phyloP scores from a whole-genome alignment of 441 rosid species.

The Jatropha multifida region DNA sequence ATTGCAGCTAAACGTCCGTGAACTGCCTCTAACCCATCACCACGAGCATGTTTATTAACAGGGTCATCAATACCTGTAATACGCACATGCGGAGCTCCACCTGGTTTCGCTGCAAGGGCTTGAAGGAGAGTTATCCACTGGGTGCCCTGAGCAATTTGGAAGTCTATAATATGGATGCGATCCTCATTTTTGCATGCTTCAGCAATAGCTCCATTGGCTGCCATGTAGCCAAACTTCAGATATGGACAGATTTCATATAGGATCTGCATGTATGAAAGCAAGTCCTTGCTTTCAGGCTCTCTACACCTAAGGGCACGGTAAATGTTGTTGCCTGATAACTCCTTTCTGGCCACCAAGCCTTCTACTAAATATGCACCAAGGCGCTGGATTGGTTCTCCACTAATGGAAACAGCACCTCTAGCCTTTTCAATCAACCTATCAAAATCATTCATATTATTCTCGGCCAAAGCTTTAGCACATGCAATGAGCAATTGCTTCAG shows the following conservation, averaged over 20 bases:
- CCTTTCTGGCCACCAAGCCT: conserved; percentile 73
- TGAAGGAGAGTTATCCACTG: conserved; percentile 87
- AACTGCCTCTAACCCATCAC: conserved; percentile 60
- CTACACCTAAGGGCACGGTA: conserved; percentile 62
- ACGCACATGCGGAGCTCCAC: conserved; percentile 75
- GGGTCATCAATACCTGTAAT: conserved; percentile 84
- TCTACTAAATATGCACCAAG: conserved; percentile 85
- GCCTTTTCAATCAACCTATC: conserved; percentile 54
- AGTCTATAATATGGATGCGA: conserved; percentile 75
- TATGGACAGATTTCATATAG: conserved; percentile 86
- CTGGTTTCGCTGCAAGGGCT: conserved; percentile 77
- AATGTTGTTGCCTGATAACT: conserved; percentile 64
- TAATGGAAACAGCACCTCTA: conserved; percentile 57
- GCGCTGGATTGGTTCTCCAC: conserved; percentile 82
- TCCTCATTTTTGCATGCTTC: conserved; percentile 78
- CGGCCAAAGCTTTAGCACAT: conserved; percentile 70
- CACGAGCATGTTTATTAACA: conserved; percentile 53
- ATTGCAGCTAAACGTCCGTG: conserved; percentile 46
- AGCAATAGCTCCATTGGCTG: conserved; percentile 90
- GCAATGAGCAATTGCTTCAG: conserved; percentile 64
- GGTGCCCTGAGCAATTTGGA: conserved; percentile 79
- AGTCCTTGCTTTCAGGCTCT: conserved; percentile 76
- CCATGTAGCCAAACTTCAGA: conserved; percentile 91
- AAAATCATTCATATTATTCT: conserved; percentile 48
- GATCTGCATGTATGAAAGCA: conserved; percentile 71